phyloP scores from a whole-genome alignment of 345 rosid species.

The Erodium maritimum region DNA sequence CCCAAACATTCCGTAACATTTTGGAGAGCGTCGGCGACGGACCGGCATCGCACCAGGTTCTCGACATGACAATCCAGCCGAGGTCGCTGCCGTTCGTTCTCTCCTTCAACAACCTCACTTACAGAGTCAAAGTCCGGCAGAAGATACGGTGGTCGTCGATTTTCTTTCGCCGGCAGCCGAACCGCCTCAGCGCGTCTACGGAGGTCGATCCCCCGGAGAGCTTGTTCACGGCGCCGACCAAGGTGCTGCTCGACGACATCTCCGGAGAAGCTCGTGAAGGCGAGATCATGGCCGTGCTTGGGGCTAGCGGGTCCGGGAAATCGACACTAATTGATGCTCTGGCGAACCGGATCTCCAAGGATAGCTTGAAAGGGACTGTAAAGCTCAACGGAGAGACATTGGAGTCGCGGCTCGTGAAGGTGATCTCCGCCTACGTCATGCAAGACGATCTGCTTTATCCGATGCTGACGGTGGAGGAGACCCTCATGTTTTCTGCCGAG shows the following conservation, averaged over 20 bases:
- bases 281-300: too few species aligned
- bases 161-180: neutral
- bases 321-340: too few species aligned
- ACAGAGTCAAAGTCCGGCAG: neutral
- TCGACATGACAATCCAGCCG: too few species aligned
- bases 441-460: neutral
- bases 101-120: neutral
- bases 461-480: conserved; percentile 4
- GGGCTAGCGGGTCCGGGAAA: too few species aligned
- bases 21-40: too few species aligned
- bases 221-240: neutral
- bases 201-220: neutral
- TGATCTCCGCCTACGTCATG: conserved; percentile 2
- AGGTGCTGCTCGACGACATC: too few species aligned
- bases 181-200: neutral
- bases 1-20: too few species aligned
- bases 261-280: too few species aligned
- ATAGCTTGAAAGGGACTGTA: neutral
- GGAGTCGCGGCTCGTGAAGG: neutral
- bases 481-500: conserved; percentile 1
- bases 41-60: too few species aligned
- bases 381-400: neutral
- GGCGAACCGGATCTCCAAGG: too few species aligned
- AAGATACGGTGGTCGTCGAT: neutral
- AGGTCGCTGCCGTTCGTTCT: neutral